Percentiles rank a stretch among this genome's conserved stretches.
Evolutionary conservation across 805 yeast species (phyloP).

Genomic region (Wickerhamomyces chaumierensis): DNA sequence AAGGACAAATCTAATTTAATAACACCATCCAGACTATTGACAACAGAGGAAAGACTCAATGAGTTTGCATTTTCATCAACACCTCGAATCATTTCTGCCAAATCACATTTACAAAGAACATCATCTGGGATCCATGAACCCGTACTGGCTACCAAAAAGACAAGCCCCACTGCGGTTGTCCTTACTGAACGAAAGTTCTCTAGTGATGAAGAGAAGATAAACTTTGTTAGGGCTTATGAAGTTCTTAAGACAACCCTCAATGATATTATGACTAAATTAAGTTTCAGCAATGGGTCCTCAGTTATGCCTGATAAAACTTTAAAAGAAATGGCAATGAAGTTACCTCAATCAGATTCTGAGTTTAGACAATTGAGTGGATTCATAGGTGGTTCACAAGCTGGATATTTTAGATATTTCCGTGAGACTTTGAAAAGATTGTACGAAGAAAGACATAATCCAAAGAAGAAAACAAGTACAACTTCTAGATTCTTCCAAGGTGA

Average conservation of each 20-base stretch:
- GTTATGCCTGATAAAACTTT: slow-evolving; percentile 30
- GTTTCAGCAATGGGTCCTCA: slow-evolving; percentile 22
- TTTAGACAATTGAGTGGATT: slow-evolving; percentile 28
- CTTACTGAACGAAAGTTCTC: slow-evolving; percentile 10
- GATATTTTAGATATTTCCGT: slow-evolving; percentile 28
- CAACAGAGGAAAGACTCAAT: slow-evolving; percentile 5
- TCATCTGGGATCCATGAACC: slow-evolving; percentile 11
- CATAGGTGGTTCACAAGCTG: slow-evolving; percentile 16
- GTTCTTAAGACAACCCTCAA: slow-evolving; percentile 30
- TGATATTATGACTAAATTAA: slow-evolving; percentile 29
- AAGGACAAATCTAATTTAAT: not conserved
- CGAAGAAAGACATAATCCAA: slow-evolving; percentile 2
- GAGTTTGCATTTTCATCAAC: slow-evolving; percentile 15
- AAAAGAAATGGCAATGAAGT: slow-evolving; percentile 40
- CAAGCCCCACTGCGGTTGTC: slow-evolving; percentile 13
- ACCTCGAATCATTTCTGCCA: slow-evolving; percentile 15
- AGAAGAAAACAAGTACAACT: slow-evolving; percentile 5
- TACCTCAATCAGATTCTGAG: slow-evolving; percentile 40
- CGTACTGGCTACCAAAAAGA: not conserved
- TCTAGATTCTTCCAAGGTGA: slow-evolving; percentile 12
- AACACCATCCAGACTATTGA: slow-evolving; percentile 1
- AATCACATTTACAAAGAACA: slow-evolving; percentile 14
- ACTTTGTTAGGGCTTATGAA: slow-evolving; percentile 9
- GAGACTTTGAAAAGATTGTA: slow-evolving; percentile 19
- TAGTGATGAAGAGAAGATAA: slow-evolving; percentile 12